A percentile compares a stretch with the other conserved stretches of the same genome.
Conservation (phyloP, 305 asterid genomes). For the Coffea humblotiana region DNA sequence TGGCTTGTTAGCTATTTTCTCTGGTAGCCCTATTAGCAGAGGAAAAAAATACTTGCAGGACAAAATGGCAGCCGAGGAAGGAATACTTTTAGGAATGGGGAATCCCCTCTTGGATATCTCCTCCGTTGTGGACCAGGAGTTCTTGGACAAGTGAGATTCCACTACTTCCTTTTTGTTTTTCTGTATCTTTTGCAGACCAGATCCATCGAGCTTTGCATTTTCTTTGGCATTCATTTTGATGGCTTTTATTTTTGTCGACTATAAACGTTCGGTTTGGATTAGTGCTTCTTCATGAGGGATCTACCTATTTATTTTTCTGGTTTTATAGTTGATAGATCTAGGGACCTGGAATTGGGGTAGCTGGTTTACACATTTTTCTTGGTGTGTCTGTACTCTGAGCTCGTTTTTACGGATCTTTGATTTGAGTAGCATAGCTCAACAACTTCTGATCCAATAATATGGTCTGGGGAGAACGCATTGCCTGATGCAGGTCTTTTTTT, state of each 20-base stretch:
- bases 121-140: slow-evolving; percentile 75
- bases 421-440: background rate
- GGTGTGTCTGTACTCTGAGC: background rate
- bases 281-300: background rate
- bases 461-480: background rate
- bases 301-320: background rate
- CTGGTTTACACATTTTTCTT: background rate
- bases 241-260: background rate
- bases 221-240: background rate
- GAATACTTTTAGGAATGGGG: slow-evolving; percentile 87
- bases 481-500: background rate
- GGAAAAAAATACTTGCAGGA: background rate
- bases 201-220: slow-evolving; percentile 4
- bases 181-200: background rate
- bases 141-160: slow-evolving; percentile 64
- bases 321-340: slow-evolving; percentile 18
- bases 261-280: no score
- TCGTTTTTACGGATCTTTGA: slow-evolving; percentile 9
- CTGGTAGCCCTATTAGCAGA: background rate
- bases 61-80: slow-evolving; percentile 58
- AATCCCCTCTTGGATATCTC: slow-evolving; percentile 87
- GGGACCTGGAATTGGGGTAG: background rate
- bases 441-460: slow-evolving; percentile 1
- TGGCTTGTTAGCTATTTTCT: background rate
- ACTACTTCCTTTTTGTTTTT: background rate